Evolutionary conservation across 148 eudicot genomes (phyloP), one percentile per base, ranked within the genome.

Genomic region (Arbutus unedo): DNA sequence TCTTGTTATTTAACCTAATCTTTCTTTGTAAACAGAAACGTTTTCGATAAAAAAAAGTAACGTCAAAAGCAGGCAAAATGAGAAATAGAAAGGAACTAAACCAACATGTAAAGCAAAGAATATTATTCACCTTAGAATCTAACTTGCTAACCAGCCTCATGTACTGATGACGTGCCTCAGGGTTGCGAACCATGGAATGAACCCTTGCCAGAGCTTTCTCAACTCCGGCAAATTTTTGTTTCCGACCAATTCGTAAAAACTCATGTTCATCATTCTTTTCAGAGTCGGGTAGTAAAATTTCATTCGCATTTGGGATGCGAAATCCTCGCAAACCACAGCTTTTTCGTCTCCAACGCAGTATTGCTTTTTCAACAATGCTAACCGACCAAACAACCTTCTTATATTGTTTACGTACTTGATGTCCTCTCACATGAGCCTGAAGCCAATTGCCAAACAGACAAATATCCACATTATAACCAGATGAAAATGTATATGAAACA

Each of bases 371-470:
- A 81, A 93, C 74, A 68, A 93, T 89, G 51, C 97, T 87, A 76
- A 92, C 93, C 49, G 91, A 89, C 97, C 95, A 91, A 25, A 87
- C 87, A 47, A 93, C 88, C 73, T 87, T 84, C 82, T 88, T 92
- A 78, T 92, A 92, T 71, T 93, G 87, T 85, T 90, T 93, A 77
- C 97, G 86, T 49, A 86, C 93, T 85, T 93, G 97, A 82, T 93
- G 92, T 31, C 95, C 97, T 85, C 97, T 88, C 54, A 91, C 90
- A 85, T 91, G 93, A 81, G 95, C 94, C 97, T 93, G 81, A 56
- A 78, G 62, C 4, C 72, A 59, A 72, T 45, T 54, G 51, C 13
- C 44, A 3, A 60, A 73, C 10, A 38, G n/a, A 31, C 51, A 71
- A 50, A 78, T 73, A 47, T 45, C 23, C 45, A 73, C 4, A 73